Percentiles rank a stretch among this genome's conserved stretches.
phyloP scores from a whole-genome alignment of 306 rosid genomes.

The Boehmeria nivea region DNA sequence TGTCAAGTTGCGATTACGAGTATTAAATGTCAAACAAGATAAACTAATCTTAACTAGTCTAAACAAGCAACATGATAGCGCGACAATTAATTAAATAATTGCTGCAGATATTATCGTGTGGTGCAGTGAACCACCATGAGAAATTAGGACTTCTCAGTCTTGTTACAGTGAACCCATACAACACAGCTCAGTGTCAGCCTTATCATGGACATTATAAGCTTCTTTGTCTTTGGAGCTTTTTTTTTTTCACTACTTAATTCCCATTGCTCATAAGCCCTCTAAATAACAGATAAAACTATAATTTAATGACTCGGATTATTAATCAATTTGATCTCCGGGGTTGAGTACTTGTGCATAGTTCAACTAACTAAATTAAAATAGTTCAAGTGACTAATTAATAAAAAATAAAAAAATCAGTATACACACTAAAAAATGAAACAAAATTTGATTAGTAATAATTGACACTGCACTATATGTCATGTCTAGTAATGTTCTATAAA shows the following conservation, averaged over 20 bases:
- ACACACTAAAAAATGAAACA: not conserved
- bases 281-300: too few species aligned
- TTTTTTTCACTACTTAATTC: too few species aligned
- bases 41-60: constrained; percentile 61
- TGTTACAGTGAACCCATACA: constrained; percentile 19
- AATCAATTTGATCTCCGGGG: too few species aligned
- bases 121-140: constrained; percentile 19
- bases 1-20: constrained; percentile 46
- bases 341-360: too few species aligned
- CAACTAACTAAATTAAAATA: too few species aligned
- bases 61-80: constrained; percentile 47
- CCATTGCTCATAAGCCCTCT: too few species aligned
- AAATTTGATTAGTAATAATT: not conserved
- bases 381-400: too few species aligned
- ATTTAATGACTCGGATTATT: too few species aligned
- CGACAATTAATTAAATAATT: constrained; percentile 9
- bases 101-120: constrained; percentile 7
- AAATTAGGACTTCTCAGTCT: constrained; percentile 12
- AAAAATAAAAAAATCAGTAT: too few species aligned
- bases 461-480: too few species aligned
- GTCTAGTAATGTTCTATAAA: constrained; percentile 3
- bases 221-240: not conserved
- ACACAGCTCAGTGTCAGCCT: constrained; percentile 18
- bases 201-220: constrained; percentile 4
- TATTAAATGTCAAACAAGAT: constrained; percentile 35